Conservation (phyloP, 345 rosid genomes). For the Triadica sebifera region DNA sequence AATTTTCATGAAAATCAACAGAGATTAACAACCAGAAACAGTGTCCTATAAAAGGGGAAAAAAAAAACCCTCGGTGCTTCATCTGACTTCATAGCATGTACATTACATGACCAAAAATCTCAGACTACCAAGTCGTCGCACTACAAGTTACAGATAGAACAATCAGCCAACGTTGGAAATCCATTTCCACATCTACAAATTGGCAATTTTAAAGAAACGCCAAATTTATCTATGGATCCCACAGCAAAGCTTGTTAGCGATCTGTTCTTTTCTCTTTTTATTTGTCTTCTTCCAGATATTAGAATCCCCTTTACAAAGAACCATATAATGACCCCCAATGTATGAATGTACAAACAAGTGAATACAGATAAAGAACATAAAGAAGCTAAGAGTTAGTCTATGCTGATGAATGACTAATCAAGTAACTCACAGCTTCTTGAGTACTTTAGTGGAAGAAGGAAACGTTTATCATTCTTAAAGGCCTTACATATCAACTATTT, state of each 20-base stretch:
- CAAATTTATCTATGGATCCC: neutral
- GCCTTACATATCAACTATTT: neutral
- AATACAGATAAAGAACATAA: neutral
- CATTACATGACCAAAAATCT: neutral
- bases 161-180: neutral
- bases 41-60: too few relatives aligned
- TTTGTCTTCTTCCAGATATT: neutral
- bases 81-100: neutral
- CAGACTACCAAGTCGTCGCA: neutral
- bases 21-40: too few relatives aligned
- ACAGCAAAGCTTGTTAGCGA: too few relatives aligned
- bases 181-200: neutral
- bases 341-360: neutral
- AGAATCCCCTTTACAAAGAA: neutral
- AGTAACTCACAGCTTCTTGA: conserved; percentile 10
- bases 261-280: too few relatives aligned
- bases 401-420: neutral
- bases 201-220: too few relatives aligned
- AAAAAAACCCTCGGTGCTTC: too few relatives aligned
- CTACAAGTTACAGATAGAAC: neutral
- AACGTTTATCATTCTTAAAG: neutral
- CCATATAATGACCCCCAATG: neutral
- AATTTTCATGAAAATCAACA: too few relatives aligned
- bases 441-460: conserved; percentile 2
- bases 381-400: neutral